Evolutionary conservation across 2,329 filamentous ascomycete genomes (phyloP).

Genomic region (Talaromyces sp.): DNA sequence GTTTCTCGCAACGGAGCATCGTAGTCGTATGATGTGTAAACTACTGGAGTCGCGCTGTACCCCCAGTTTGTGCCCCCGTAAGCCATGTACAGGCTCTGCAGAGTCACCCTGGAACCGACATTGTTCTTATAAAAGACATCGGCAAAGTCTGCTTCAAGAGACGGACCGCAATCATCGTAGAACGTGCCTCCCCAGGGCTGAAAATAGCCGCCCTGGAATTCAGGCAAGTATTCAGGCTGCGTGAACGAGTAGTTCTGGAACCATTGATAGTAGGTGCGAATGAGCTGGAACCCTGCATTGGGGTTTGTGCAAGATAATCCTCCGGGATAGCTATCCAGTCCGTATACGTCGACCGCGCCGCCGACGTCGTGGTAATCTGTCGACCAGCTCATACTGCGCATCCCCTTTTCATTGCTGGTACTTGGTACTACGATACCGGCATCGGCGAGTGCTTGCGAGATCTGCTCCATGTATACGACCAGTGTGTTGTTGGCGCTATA

Average conservation of each 20-base stretch:
- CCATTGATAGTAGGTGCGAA: slow-evolving; percentile 52
- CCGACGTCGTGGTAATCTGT: slow-evolving; percentile 50
- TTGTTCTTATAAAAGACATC: slow-evolving; percentile 76
- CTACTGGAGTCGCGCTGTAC: slow-evolving; percentile 64
- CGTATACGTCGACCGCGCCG: slow-evolving; percentile 58
- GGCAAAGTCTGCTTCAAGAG: slow-evolving; percentile 67
- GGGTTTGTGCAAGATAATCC: slow-evolving; percentile 42
- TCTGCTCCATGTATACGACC: slow-evolving; percentile 63
- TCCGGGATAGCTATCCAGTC: slow-evolving; percentile 58
- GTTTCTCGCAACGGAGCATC: slow-evolving; percentile 60
- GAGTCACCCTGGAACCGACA: slow-evolving; percentile 59
- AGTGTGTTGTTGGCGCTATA: slow-evolving; percentile 52
- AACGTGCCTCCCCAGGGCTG: slow-evolving; percentile 69
- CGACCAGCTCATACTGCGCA: slow-evolving; percentile 55
- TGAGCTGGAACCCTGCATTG: slow-evolving; percentile 44
- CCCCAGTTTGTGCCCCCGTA: slow-evolving; percentile 82
- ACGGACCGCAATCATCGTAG: slow-evolving; percentile 59
- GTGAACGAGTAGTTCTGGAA: slow-evolving; percentile 51
- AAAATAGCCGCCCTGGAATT: slow-evolving; percentile 66
- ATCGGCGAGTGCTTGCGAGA: slow-evolving; percentile 60
- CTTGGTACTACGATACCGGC: slow-evolving; percentile 68
- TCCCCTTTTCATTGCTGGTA: slow-evolving; percentile 66
- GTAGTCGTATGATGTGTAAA: slow-evolving; percentile 58
- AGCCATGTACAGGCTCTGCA: slow-evolving; percentile 72
- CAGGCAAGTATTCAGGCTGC: slow-evolving; percentile 48